Evolutionary conservation across 495 filamentous ascomycete species (phyloP), one percentile per base, ranked within the genome.

Genomic region (Penicillium fimorum): DNA sequence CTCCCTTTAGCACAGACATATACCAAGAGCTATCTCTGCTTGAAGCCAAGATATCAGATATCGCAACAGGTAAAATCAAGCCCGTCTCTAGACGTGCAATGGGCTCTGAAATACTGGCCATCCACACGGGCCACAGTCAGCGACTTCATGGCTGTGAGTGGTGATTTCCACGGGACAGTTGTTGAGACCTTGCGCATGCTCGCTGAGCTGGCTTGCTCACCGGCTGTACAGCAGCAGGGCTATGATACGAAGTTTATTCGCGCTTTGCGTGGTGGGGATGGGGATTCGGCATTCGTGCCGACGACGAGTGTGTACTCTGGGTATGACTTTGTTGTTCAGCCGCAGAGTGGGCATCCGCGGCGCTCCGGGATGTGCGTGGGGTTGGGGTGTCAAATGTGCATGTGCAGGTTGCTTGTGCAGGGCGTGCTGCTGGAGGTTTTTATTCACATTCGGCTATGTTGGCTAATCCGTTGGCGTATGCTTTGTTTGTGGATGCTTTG

Each of bases 81-180:
- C 38, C 50, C 7, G 10, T 52, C 10, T 24, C 25, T 80, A 72
- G 73, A 72, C 49, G 57, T 72, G 2, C 77, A 80, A 62, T 80
- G 77, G 77, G 76, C 69, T 13, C 59, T 76, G 50, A 79, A 78
- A 57, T 79, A 79, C 69, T 80, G 76, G 76, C 76, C 77, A 1
- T 76, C 74, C 2, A 70, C 74, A 0, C 61, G 66, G 1, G 33
- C 24, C 11, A 53, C 60, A 2, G 64, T 71, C 2, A 65, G 55
- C 18, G 74, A 80, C 49, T 71, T 72, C 52, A 70, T 80, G 33
- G 63, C 70, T 35, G 63, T 79, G 43, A 72, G 69, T 8, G 66
- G 71, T 1, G 76, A 80, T 46, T 81, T 75, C 56, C 76, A 80
- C 58, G 78, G 78, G 17, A 77, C 75, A 3, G 41, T 64, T 5